Base-by-base conservation (phyloP, 345 rosid species). In the Populus alba region DNA sequence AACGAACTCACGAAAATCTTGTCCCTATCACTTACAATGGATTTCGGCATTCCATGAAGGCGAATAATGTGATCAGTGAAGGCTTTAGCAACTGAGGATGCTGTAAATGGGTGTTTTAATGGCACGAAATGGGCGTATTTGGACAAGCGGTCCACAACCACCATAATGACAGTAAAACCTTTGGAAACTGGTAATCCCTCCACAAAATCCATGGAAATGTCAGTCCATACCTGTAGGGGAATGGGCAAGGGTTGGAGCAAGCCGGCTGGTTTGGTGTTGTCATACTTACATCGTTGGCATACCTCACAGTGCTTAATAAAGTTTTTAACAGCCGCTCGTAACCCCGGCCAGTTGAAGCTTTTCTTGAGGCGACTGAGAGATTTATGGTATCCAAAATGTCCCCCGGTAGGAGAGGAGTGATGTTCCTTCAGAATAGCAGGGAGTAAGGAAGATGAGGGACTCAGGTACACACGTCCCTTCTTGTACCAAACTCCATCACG, bases 121-220 rank as follows among this genome's bases (percentile, higher is more conserved):
- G 66, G 11, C 3, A 78, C 8, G 8, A 71, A 74, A 23, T 74
- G 68, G 8, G 33, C 35, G 22, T 59, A 78, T 8, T 78, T 65
- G 0, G 53, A 13, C 11, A 78, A 27, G 0, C 38, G 0, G 1
- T 33, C 51, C 0, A 71, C 39, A 1, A 47, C 53, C 4, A 65
- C 71, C 25, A 62, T 15, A 0, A 78, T 17, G 0, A 51, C 6
- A 10, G 45, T 3, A 3, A 31, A 18, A 0, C 75, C 57, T 2
- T 23, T 51, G 0, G 66, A 63, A 0, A 1, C 1, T 0, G 72
- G 76, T 4, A 71, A 1, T 2, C 51, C 65, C 18, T 29, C n/a
- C 1, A 78, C 27, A 8, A 63, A 78, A 33, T 78, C 66, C 65
- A 78, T 76, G n/a, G 59, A 68, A 8, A 68, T 18, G 20, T 51